Percentiles rank a stretch among this genome's conserved stretches.
Conservation (phyloP, 352 stramenopile genomes). For the Phytophthora colocasiae region DNA sequence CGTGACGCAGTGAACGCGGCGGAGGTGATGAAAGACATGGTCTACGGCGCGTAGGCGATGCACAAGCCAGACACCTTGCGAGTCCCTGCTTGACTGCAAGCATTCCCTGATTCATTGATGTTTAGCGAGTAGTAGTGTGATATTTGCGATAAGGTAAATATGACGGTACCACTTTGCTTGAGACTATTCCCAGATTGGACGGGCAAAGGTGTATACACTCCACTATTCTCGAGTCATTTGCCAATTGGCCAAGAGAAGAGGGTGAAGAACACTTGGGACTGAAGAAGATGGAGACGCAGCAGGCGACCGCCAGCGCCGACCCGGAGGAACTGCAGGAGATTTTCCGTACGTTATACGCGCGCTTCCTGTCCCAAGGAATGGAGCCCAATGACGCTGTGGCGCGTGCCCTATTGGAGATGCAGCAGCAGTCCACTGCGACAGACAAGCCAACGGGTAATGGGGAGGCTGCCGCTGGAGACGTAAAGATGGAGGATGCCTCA, state of each 20-base stretch:
- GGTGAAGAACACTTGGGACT: slow-evolving; percentile 6
- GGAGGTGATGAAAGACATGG: too few relatives aligned
- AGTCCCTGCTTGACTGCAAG: too few relatives aligned
- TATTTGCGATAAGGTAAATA: too few relatives aligned
- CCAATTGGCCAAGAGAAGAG: slow-evolving; percentile 9
- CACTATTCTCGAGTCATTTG: slow-evolving; percentile 5
- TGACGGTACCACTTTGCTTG: too few relatives aligned
- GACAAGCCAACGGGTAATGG: too few relatives aligned
- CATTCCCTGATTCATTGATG: too few relatives aligned
- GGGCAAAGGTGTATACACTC: too few relatives aligned
- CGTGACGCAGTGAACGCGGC: too few relatives aligned
- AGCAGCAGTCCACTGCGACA: slow-evolving; percentile 30
- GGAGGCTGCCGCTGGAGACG: slow-evolving; percentile 20
- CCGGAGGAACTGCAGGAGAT: slow-evolving; percentile 45
- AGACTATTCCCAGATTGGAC: too few relatives aligned
- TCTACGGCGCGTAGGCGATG: too few relatives aligned
- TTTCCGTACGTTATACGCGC: slow-evolving; percentile 64
- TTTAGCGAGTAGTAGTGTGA: too few relatives aligned
- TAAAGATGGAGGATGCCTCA: slow-evolving; percentile 59
- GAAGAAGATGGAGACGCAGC: slow-evolving; percentile 34
- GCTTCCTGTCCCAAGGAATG: slow-evolving; percentile 56
- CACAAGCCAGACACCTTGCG: too few relatives aligned
- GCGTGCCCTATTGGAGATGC: slow-evolving; percentile 57
- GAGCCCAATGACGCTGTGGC: slow-evolving; percentile 71
- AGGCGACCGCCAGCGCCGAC: slow-evolving; percentile 8